Conservation (phyloP, 306 rosid genomes). For the Nissolia schottii region DNA sequence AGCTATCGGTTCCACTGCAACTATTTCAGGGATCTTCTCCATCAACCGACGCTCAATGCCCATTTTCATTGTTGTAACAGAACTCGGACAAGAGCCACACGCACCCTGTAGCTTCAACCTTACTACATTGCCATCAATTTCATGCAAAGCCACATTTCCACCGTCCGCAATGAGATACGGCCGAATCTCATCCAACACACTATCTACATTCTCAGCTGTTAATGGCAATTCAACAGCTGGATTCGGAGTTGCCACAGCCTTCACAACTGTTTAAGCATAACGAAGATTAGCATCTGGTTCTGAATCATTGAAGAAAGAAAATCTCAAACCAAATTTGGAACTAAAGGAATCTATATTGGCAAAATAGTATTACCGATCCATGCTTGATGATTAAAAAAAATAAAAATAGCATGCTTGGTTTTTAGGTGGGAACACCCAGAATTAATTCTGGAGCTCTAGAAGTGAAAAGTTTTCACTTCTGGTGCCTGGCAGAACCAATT, state of each 20-base stretch:
- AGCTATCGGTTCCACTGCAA: slow-evolving; percentile 84
- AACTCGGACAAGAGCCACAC: slow-evolving; percentile 94
- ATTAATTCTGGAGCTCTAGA: no score
- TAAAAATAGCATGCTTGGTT: no score
- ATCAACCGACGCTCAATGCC: slow-evolving; percentile 89
- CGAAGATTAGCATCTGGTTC: neutral
- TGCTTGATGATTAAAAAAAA: neutral
- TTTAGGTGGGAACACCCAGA: no score
- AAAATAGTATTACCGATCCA: neutral
- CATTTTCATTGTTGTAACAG: slow-evolving; percentile 93
- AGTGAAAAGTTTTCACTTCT: no score
- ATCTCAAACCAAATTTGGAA: neutral
- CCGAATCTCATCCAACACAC: slow-evolving; percentile 72
- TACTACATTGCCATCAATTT: slow-evolving; percentile 87
- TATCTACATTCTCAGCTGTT: slow-evolving; percentile 81
- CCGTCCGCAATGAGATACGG: slow-evolving; percentile 89
- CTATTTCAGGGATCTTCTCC: slow-evolving; percentile 95
- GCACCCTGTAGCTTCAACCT: slow-evolving; percentile 97
- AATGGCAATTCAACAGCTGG: slow-evolving; percentile 77
- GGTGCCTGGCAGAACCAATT: no score
- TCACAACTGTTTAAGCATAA: slow-evolving; percentile 45
- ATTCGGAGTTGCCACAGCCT: slow-evolving; percentile 73
- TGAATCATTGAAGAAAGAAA: neutral
- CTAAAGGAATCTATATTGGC: neutral
- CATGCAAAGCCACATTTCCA: slow-evolving; percentile 87